phyloP scores from a whole-genome alignment of 805 yeast species.

The Starmerella etchellsii region DNA sequence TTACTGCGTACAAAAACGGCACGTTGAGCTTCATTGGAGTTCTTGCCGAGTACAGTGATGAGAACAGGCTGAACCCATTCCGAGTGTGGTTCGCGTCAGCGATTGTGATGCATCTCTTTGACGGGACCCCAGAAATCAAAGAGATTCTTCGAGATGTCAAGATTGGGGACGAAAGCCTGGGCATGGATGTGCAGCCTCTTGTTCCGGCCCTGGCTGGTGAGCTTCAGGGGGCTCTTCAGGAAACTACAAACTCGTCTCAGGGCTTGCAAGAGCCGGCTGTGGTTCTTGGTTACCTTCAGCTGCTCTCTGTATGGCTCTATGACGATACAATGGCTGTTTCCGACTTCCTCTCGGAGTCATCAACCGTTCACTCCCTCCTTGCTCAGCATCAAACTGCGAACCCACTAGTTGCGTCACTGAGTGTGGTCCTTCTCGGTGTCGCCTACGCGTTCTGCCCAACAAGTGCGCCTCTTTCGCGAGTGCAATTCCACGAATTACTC shows the following conservation, averaged over 20 bases:
- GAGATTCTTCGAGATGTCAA: constrained; percentile 31
- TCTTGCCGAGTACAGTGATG: constrained; percentile 64
- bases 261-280: constrained; percentile 52
- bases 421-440: constrained; percentile 57
- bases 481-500: constrained; percentile 48
- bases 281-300: constrained; percentile 62
- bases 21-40: constrained; percentile 44
- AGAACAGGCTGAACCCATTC: constrained; percentile 67
- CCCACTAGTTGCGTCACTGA: constrained; percentile 57
- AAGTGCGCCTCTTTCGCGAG: constrained; percentile 44
- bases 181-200: constrained; percentile 57
- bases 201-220: constrained; percentile 71
- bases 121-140: constrained; percentile 24
- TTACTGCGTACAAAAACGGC: constrained; percentile 20
- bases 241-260: constrained; percentile 33
- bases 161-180: constrained; percentile 38
- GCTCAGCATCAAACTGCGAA: constrained; percentile 44
- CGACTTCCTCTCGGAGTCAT: constrained; percentile 50
- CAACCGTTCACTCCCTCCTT: constrained; percentile 54
- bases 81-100: constrained; percentile 71
- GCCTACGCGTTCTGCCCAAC: constrained; percentile 61
- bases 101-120: constrained; percentile 49
- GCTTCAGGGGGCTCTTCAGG: constrained; percentile 36
- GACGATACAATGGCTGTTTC: constrained; percentile 65
- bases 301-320: constrained; percentile 62